A percentile compares a stretch with the other conserved stretches of the same genome.
Conservation (phyloP, 192 early-diverging fungal genomes). For the Linnemannia exigua region DNA sequence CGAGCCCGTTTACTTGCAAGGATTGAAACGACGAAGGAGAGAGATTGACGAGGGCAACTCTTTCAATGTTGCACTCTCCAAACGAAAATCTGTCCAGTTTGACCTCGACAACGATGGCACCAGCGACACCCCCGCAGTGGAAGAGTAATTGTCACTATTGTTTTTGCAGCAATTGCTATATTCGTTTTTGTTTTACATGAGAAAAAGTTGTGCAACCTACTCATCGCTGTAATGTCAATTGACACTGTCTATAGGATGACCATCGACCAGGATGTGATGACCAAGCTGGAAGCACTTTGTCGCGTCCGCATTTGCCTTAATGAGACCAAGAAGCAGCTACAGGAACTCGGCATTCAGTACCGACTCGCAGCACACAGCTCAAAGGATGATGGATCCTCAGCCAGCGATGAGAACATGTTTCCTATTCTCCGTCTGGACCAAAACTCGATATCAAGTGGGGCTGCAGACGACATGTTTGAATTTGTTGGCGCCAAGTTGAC, state of each 20-base stretch:
- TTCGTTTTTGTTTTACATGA: neutral
- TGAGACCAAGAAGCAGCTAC: conserved; percentile 29
- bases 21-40: conserved; percentile 13
- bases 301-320: conserved; percentile 41
- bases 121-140: neutral
- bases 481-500: conserved; percentile 50
- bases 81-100: conserved; percentile 53
- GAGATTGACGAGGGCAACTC: neutral
- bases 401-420: conserved; percentile 13
- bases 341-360: conserved; percentile 43
- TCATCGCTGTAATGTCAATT: neutral
- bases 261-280: conserved; percentile 43
- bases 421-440: conserved; percentile 43
- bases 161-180: neutral
- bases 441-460: conserved; percentile 30
- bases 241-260: conserved; percentile 13
- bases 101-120: conserved; percentile 25
- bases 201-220: too few species aligned
- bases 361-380: neutral
- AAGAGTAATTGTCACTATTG: conserved; percentile 18
- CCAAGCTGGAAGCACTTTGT: conserved; percentile 46
- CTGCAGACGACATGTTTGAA: conserved; percentile 30
- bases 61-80: neutral
- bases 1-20: conserved; percentile 43
- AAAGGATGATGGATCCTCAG: neutral